Conservation (phyloP, 495 filamentous ascomycete species). For the Daldinia loculata region DNA sequence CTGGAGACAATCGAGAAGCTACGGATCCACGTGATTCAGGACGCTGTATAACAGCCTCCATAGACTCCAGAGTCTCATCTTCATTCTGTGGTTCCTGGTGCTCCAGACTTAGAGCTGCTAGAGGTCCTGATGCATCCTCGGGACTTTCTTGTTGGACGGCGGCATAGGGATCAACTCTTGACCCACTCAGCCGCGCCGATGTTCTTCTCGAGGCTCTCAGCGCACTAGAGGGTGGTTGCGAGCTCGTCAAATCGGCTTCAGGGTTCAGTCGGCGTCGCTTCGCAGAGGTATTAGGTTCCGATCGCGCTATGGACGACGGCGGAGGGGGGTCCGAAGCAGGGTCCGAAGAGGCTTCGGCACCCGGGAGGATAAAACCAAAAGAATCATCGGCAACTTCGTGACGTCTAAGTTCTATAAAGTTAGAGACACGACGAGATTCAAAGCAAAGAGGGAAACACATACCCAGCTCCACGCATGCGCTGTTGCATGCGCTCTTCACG, state of each 20-base stretch:
- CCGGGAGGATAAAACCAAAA: slow-evolving; percentile 55
- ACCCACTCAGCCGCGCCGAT: slow-evolving; percentile 34
- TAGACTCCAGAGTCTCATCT: slow-evolving; percentile 9
- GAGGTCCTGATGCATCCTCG: slow-evolving; percentile 19
- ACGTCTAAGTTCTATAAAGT: slow-evolving; percentile 43
- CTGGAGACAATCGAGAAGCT: slow-evolving; percentile 25
- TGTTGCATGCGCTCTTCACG: slow-evolving; percentile 61
- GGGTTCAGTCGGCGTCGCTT: slow-evolving; percentile 47
- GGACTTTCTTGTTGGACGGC: slow-evolving; percentile 28
- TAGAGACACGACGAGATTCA: slow-evolving; percentile 5
- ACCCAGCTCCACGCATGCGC: slow-evolving; percentile 62
- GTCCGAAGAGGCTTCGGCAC: slow-evolving; percentile 29
- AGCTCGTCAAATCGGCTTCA: slow-evolving; percentile 29
- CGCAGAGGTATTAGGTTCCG: slow-evolving; percentile 53
- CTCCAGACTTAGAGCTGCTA: slow-evolving; percentile 1
- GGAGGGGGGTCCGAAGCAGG: slow-evolving; percentile 32
- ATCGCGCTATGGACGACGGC: slow-evolving; percentile 33
- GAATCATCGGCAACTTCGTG: slow-evolving; percentile 58
- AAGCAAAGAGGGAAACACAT: slow-evolving; percentile 16
- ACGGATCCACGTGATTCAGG: slow-evolving; percentile 18
- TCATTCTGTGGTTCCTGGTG: slow-evolving; percentile 14
- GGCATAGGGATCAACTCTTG: slow-evolving; percentile 24
- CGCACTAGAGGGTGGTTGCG: slow-evolving; percentile 36
- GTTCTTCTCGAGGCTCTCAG: slow-evolving; percentile 33
- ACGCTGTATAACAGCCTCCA: slow-evolving; percentile 19